These are phyloP conservation scores for Penicillium sp. DNA, from an alignment of 2,329 filamentous ascomycete species.

Conservation along the genomic window DNA sequence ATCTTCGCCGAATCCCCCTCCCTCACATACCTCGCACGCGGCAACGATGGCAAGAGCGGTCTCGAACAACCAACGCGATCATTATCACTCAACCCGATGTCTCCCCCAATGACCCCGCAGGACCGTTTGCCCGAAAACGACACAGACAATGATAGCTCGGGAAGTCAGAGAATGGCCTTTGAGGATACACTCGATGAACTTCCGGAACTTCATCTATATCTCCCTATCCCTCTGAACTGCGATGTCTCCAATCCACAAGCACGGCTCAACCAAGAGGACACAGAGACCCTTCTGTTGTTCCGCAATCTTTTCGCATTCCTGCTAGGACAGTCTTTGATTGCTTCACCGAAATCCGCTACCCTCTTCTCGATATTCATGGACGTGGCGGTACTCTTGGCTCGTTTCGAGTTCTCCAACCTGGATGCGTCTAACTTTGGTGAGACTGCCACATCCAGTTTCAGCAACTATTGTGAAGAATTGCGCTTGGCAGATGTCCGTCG, in stretches of 20 bases:
- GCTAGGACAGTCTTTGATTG: conserved; percentile 58
- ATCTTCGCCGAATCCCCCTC: conserved; percentile 56
- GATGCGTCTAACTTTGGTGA: conserved; percentile 63
- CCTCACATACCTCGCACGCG: conserved; percentile 55
- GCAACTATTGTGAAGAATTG: conserved; percentile 69
- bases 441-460: conserved; percentile 51
- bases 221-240: conserved; percentile 55
- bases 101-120: conserved; percentile 32
- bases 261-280: conserved; percentile 46
- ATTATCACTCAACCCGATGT: conserved; percentile 33
- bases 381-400: conserved; percentile 54
- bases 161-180: conserved; percentile 47
- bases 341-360: conserved; percentile 52
- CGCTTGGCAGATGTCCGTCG: conserved; percentile 72
- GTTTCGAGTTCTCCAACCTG: conserved; percentile 59
- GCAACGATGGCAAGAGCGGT: conserved; percentile 45
- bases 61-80: conserved; percentile 30
- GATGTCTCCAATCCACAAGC: conserved; percentile 42
- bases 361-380: conserved; percentile 61
- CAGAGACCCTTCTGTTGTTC: conserved; percentile 56
- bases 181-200: conserved; percentile 46
- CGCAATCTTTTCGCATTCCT: conserved; percentile 64
- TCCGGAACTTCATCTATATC: conserved; percentile 52
- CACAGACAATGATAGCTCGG: conserved; percentile 43
- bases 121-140: conserved; percentile 29